A percentile compares a stretch with the other conserved stretches of the same genome.
Evolutionary conservation across 768 basidiomycete species (phyloP).

Genomic region (Suillus weaverae): DNA sequence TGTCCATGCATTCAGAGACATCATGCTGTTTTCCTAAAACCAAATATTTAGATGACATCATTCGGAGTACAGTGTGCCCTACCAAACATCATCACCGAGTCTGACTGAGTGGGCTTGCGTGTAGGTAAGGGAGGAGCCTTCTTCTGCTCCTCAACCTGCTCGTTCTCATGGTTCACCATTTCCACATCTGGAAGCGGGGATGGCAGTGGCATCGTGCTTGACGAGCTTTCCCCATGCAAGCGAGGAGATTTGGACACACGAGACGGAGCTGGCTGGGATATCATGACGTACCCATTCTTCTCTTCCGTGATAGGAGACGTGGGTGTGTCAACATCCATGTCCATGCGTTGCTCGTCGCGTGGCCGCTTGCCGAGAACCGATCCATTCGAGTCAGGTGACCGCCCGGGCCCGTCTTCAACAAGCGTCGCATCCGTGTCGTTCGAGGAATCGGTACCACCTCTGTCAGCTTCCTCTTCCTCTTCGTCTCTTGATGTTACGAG

Average conservation of each 20-base stretch:
- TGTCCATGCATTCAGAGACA: conserved; percentile 98
- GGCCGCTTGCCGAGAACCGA: conserved; percentile 72
- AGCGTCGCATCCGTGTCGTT: conserved; percentile 88
- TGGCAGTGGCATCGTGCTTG: conserved; percentile 28
- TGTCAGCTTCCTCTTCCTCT: conserved; percentile 77
- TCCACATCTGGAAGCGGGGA: conserved; percentile 30
- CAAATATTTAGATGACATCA: conserved; percentile 8
- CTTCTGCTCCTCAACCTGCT: conserved; percentile 24
- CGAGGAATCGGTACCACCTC: conserved; percentile 74
- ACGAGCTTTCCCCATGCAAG: conserved; percentile 28
- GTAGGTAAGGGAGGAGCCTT: conserved; percentile 61
- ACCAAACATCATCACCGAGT: conserved; percentile 93
- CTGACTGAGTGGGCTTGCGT: conserved; percentile 52
- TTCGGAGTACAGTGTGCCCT: conserved; percentile 21
- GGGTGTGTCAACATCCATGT: conserved; percentile 49
- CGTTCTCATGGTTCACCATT: conserved; percentile 26
- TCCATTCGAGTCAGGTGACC: conserved; percentile 39
- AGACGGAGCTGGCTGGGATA: conserved; percentile 38
- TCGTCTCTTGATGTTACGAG: conserved; percentile 90
- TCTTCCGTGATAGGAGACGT: conserved; percentile 33
- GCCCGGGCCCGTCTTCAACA: conserved; percentile 67
- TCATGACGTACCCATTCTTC: conserved; percentile 44
- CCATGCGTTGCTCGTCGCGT: conserved; percentile 53
- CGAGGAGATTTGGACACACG: conserved; percentile 38
- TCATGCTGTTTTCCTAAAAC: conserved; percentile 89